Evolutionary conservation across 345 rosid genomes (phyloP).

Genomic region (Gossypium turneri): DNA sequence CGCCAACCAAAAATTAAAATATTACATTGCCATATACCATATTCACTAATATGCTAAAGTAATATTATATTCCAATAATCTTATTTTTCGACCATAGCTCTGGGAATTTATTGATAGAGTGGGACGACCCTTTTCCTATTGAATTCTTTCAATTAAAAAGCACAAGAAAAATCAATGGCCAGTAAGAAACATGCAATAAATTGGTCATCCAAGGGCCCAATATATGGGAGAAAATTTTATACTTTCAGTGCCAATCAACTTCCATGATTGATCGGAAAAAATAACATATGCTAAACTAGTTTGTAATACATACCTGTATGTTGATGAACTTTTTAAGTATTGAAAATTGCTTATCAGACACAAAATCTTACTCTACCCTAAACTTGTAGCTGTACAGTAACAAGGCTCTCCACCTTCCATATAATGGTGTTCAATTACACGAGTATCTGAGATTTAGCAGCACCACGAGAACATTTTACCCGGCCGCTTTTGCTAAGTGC

Average conservation of each 20-base stretch:
- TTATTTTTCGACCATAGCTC: no score
- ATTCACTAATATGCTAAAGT: no score
- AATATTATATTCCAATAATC: no score
- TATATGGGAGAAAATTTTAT: neutral
- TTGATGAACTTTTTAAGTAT: neutral
- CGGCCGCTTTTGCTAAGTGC: constrained; percentile 74
- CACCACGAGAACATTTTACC: constrained; percentile 83
- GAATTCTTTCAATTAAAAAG: neutral
- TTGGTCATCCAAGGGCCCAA: neutral
- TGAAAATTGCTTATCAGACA: constrained; percentile 5
- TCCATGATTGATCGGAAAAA: constrained; percentile 3
- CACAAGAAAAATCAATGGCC: neutral
- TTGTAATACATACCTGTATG: constrained; percentile 7
- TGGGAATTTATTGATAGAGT: no score
- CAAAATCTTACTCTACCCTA: constrained; percentile 14
- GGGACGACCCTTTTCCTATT: neutral
- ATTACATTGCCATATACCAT: no score
- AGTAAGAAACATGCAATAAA: neutral
- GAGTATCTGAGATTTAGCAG: constrained; percentile 88
- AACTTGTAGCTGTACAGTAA: constrained; percentile 30
- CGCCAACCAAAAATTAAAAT: no score
- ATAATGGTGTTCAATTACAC: constrained; percentile 33
- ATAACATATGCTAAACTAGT: neutral
- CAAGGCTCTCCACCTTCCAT: constrained; percentile 1
- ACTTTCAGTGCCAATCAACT: constrained; percentile 1